phyloP scores from a whole-genome alignment of 768 basidiomycete genomes.

The Harrya chromipes region DNA sequence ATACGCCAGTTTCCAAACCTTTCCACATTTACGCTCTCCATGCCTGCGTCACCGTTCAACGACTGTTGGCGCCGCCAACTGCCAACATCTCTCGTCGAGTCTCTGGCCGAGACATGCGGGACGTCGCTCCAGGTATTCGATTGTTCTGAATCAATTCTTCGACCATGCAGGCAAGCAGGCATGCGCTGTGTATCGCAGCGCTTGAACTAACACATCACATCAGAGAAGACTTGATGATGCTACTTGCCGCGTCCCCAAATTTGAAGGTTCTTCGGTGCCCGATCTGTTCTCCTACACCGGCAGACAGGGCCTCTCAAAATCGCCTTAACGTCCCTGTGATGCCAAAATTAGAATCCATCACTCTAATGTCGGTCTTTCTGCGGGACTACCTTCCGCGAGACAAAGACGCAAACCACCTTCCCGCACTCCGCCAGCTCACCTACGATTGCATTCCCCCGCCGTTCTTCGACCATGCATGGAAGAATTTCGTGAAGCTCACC shows the following conservation, averaged over 20 bases:
- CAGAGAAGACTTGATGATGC: conserved; percentile 29
- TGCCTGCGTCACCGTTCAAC: conserved; percentile 25
- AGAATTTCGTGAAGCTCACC: conserved; percentile 22
- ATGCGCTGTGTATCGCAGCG: not conserved
- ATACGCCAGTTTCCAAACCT: conserved; percentile 27
- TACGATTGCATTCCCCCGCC: conserved; percentile 33
- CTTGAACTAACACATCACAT: not conserved
- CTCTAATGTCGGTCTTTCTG: conserved; percentile 26
- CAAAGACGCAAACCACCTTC: conserved; percentile 26
- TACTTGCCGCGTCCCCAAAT: conserved; percentile 26
- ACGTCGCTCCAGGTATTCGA: conserved; percentile 26
- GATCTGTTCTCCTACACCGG: conserved; percentile 24
- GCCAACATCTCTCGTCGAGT: conserved; percentile 17
- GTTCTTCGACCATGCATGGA: conserved; percentile 29
- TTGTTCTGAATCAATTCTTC: conserved; percentile 29
- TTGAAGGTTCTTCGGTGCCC: conserved; percentile 28
- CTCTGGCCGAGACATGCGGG: conserved; percentile 27
- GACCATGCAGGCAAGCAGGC: conserved; percentile 26
- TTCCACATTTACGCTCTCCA: conserved; percentile 22
- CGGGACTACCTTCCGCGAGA: conserved; percentile 30
- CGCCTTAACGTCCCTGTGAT: conserved; percentile 26
- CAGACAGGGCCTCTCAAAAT: conserved; percentile 15
- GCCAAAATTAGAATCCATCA: conserved; percentile 25
- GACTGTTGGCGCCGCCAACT: conserved; percentile 28
- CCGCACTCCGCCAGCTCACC: conserved; percentile 29